phyloP scores from a whole-genome alignment of 306 rosid genomes.

The Castanea sativa region DNA sequence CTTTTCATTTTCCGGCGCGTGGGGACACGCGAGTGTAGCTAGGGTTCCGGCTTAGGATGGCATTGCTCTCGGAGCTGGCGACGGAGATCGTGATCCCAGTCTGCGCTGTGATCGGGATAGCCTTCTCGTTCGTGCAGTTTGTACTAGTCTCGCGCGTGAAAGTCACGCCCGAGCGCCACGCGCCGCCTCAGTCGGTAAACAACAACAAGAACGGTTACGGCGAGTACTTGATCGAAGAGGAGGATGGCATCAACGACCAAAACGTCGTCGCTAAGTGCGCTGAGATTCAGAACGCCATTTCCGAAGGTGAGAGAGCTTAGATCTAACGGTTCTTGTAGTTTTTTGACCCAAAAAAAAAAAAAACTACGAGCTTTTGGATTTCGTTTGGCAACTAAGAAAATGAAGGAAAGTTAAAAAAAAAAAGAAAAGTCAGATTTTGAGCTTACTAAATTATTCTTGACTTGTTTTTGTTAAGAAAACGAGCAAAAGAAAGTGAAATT shows the following conservation, averaged over 20 bases:
- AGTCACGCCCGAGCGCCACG: constrained; percentile 48
- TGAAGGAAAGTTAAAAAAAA: too few relatives aligned
- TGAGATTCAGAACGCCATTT: constrained; percentile 70
- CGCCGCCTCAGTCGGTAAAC: constrained; percentile 30
- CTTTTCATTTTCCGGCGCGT: constrained; percentile 12
- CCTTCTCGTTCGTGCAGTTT: constrained; percentile 69
- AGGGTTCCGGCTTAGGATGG: constrained; percentile 51
- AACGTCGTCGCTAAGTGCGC: constrained; percentile 68
- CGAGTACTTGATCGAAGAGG: constrained; percentile 65
- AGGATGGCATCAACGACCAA: constrained; percentile 71
- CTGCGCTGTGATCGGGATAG: constrained; percentile 62
- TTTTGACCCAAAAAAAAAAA: too few relatives aligned
- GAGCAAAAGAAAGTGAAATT: too few relatives aligned
- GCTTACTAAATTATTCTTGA: too few relatives aligned
- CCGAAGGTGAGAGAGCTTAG: constrained; percentile 53
- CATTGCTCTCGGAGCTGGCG: constrained; percentile 50
- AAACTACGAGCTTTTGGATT: too few relatives aligned
- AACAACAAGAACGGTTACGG: constrained; percentile 53
- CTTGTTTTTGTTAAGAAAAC: too few relatives aligned
- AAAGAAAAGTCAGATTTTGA: too few relatives aligned
- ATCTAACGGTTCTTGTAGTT: neutral
- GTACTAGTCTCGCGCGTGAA: constrained; percentile 61
- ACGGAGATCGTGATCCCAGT: constrained; percentile 62
- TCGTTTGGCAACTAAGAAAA: too few relatives aligned
- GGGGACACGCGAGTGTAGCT: constrained; percentile 16